Evolutionary conservation across 108 stramenopile genomes (phyloP), one percentile per base, ranked within the genome.

Genomic region (Cyclotella atomus): DNA sequence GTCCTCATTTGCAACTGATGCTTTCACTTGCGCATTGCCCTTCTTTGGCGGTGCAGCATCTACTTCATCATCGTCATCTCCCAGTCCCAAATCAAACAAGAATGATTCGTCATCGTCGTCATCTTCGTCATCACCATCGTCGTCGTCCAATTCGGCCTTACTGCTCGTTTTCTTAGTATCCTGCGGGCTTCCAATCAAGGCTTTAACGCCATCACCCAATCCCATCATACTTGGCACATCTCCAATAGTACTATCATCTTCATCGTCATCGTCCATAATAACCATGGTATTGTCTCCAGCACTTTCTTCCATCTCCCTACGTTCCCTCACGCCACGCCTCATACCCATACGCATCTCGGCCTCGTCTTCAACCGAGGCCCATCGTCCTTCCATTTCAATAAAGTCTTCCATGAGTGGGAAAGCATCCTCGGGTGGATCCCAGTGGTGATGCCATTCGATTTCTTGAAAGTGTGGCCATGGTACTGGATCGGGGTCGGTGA

Each of bases 391-490:
- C 67, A 73, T 66, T 60, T 93, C 90, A 69, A 93, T 91, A 44
- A 90, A 93, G n/a, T 90, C 89, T 57, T 95, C 92, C 89, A 93
- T 90, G 1, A 85, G 83, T 47, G 84, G 45, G 1, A 91, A 82
- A 65, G 87, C 85, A 49, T 88, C 89, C 77, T 91, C 89, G 12
- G 91, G 90, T 17, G 90, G 88, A 45, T 87, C 90, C 94, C 94
- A 95, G 6, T 65, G 65, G 68, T 95, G 94, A 83, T 95, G 91
- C 90, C 90, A 95, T 64, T 90, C 88, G 73, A 95, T 93, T 72
- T 95, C 88, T 68, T 93, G 91, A 79, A 95, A 93, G 68, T 95
- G 91, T 16, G 94, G 94, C 94, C 94, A 95, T 17, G 94, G 94
- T 23, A 95, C 88, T 19, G 90, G 91, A 73, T 93, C 85, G n/a